Percentiles rank a stretch among this genome's conserved stretches.
Evolutionary conservation across 306 rosid genomes (phyloP).

Genomic region (Castanea sativa): DNA sequence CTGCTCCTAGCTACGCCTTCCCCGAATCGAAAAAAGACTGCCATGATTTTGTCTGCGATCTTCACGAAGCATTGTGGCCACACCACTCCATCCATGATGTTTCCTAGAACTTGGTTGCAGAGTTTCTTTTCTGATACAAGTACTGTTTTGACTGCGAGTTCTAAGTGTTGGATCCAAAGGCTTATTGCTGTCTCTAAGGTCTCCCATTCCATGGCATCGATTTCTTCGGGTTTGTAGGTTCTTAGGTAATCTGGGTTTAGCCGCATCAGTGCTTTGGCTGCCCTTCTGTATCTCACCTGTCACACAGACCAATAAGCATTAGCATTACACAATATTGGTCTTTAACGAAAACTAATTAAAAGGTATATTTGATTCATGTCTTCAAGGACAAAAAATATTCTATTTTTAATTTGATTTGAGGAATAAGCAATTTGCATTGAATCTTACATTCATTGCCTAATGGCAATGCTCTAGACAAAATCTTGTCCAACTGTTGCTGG

Average conservation of each 20-base stretch:
- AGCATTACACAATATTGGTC: not conserved
- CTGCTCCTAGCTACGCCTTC: conserved; percentile 78
- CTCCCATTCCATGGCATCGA: conserved; percentile 87
- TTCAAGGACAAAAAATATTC: too few species aligned
- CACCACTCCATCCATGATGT: conserved; percentile 61
- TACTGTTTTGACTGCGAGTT: conserved; percentile 62
- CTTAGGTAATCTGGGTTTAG: conserved; percentile 73
- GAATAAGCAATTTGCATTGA: too few species aligned
- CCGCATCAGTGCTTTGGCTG: conserved; percentile 84
- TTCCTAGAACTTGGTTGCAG: conserved; percentile 53
- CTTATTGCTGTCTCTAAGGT: conserved; percentile 63
- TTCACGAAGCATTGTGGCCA: conserved; percentile 82
- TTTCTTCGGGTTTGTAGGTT: conserved; percentile 69
- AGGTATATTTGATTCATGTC: too few species aligned
- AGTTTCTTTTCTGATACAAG: conserved; percentile 69
- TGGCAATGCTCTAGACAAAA: too few species aligned
- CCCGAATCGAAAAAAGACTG: conserved; percentile 85
- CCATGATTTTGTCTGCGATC: conserved; percentile 91
- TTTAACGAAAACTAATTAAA: too few species aligned
- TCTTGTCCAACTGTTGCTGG: too few species aligned
- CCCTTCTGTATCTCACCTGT: conserved; percentile 84
- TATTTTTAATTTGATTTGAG: too few species aligned
- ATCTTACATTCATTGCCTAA: too few species aligned
- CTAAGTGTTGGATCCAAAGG: conserved; percentile 79
- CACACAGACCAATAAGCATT: not conserved